Base-by-base conservation (phyloP, 179 eudicot species). In the Actinidia chinensis region DNA sequence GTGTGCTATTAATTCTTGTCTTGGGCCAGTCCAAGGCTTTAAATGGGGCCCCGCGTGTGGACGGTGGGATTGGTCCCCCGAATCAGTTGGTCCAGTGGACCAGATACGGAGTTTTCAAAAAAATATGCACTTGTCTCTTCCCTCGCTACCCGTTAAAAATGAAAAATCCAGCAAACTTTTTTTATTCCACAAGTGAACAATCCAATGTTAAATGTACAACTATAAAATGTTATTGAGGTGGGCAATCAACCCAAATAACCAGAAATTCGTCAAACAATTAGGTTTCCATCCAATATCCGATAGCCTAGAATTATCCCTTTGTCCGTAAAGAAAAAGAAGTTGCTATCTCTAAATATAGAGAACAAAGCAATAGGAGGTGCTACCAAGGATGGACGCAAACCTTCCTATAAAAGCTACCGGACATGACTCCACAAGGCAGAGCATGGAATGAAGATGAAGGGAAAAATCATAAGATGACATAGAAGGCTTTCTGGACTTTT, bases 221-320 rank as follows among this genome's bases (percentile, higher is more conserved):
- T 40, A 10, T 56, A 73, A 18, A 58, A 58, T 8, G n/a, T 20
- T 74, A 20, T 46, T 11, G 17, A 60, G 43, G 7, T 20, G 9
- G 68, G 6, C 51, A 61, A 28, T 25, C 33, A 44, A 43, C 50
- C n/a, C 33, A 74, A 10, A 20, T 40, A 23, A 58, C 20, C 77
- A 43, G 55, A 0, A 60, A 74, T 55, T 40, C 67, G 22, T 74
- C 43, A 33, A 40, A 36, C 12, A 74, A 59, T 17, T 42, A 59
- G 55, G 55, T 58, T n/a, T 42, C 4, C 6, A 20, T 42, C 42
- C 9, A 43, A 56, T 59, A 20, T 6, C 2, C 12, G 12, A 58
- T 73, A 20, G 33, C 66, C 66, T 56, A 58, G 77, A 59, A 74
- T 60, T 74, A 20, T 46, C 43, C 59, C 48, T 23, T 22, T 74